A percentile compares a stretch with the other conserved stretches of the same genome.
Conservation (phyloP, 139 green algal genomes). For the Marvania coccoides region DNA sequence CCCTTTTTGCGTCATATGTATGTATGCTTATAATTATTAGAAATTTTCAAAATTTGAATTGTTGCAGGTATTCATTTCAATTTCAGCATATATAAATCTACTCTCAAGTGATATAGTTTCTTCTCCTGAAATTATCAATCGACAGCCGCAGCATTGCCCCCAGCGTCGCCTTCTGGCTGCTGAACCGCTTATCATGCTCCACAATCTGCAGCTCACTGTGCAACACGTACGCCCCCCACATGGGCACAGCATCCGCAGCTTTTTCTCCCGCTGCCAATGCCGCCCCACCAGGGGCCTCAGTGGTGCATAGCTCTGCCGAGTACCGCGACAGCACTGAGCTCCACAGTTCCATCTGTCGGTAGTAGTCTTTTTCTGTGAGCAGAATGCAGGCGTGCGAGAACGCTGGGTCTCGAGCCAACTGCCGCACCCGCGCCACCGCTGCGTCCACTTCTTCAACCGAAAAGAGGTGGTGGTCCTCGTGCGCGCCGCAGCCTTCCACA, state of each 20-base stretch:
- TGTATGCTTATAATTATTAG: neutral
- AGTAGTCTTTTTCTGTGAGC: slow-evolving; percentile 36
- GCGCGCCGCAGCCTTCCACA: slow-evolving; percentile 19
- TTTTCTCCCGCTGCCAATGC: slow-evolving; percentile 7
- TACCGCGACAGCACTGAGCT: slow-evolving; percentile 15
- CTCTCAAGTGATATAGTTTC: slow-evolving; percentile 16
- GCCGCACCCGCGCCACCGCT: neutral
- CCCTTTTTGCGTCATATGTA: neutral
- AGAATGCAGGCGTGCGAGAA: slow-evolving; percentile 26
- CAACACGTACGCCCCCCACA: slow-evolving; percentile 35
- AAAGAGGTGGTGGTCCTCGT: slow-evolving; percentile 36
- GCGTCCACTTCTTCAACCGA: slow-evolving; percentile 15
- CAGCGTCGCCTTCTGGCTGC: slow-evolving; percentile 6
- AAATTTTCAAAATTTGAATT: neutral
- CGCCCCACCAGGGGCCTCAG: neutral
- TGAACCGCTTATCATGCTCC: slow-evolving; percentile 25
- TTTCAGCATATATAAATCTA: too few relatives aligned
- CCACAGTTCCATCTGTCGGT: slow-evolving; percentile 24
- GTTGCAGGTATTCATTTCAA: neutral
- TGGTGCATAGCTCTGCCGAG: neutral
- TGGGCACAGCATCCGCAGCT: neutral
- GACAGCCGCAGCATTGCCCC: slow-evolving; percentile 22
- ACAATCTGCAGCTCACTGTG: slow-evolving; percentile 20
- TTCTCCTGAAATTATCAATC: slow-evolving; percentile 24
- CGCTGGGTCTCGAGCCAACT: neutral